A percentile compares a stretch with the other conserved stretches of the same genome.
These are phyloP conservation scores for Boletus tomentosulus DNA, from an alignment of 768 basidiomycete genomes.

Conservation along the genomic window DNA sequence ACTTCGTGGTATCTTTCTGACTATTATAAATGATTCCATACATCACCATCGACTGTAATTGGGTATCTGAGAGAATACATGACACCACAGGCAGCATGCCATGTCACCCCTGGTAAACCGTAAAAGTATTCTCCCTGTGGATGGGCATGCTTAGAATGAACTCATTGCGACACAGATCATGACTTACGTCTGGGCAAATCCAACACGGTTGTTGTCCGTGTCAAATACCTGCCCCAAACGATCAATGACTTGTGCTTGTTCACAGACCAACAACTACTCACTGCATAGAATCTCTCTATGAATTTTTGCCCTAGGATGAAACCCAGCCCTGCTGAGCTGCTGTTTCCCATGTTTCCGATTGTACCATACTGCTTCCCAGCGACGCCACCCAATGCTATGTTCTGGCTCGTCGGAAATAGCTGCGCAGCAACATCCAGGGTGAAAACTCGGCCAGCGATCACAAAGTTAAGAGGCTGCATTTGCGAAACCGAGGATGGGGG, in stretches of 20 bases:
- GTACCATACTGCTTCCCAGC: constrained; percentile 9
- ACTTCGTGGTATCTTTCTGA: background rate
- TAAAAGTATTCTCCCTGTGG: constrained; percentile 20
- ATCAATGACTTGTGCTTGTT: background rate
- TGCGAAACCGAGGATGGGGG: constrained; percentile 6
- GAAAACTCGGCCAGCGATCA: constrained; percentile 3
- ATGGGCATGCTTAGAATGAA: background rate
- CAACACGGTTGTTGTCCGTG: constrained; percentile 8
- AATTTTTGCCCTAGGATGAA: constrained; percentile 17
- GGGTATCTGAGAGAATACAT: background rate
- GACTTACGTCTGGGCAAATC: constrained; percentile 23
- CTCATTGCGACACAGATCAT: background rate
- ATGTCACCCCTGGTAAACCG: constrained; percentile 2
- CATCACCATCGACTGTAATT: background rate
- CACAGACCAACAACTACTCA: background rate
- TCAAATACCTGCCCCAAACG: constrained; percentile 11
- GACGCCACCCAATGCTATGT: constrained; percentile 6
- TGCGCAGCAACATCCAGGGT: constrained; percentile 14
- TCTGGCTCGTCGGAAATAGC: constrained; percentile 9
- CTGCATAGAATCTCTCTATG: constrained; percentile 16
- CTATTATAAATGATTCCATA: background rate
- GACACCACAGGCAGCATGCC: background rate
- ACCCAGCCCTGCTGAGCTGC: constrained; percentile 8
- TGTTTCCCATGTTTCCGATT: background rate
- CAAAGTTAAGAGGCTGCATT: constrained; percentile 14